A percentile compares a stretch with the other conserved stretches of the same genome.
Evolutionary conservation across 306 rosid species (phyloP).

Genomic region (Cucurbita ficifolia): DNA sequence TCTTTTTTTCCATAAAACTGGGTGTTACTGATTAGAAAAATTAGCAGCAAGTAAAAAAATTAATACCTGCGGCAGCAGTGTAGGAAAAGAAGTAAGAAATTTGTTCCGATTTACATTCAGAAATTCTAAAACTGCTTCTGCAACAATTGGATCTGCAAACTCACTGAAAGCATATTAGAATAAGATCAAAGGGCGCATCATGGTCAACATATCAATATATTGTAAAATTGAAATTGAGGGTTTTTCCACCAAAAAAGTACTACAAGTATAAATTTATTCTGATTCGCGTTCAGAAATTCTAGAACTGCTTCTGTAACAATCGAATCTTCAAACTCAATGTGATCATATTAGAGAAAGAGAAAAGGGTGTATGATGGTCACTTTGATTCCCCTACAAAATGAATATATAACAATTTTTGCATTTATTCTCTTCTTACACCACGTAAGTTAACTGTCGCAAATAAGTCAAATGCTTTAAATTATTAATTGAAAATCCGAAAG

Average conservation of each 20-base stretch:
- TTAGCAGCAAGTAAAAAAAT: background rate
- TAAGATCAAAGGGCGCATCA: slow-evolving; percentile 1
- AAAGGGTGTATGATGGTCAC: background rate
- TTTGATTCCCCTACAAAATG: background rate
- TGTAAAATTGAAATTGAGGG: background rate
- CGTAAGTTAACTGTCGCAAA: background rate
- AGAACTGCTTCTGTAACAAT: slow-evolving; percentile 68
- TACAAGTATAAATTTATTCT: slow-evolving; percentile 40
- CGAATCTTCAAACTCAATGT: slow-evolving; percentile 84
- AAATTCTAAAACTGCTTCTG: slow-evolving; percentile 73
- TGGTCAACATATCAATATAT: background rate
- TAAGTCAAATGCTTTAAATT: background rate
- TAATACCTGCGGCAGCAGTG: slow-evolving; percentile 77
- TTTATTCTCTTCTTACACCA: background rate
- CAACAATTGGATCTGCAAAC: slow-evolving; percentile 83
- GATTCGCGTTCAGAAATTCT: slow-evolving; percentile 59
- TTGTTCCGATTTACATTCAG: slow-evolving; percentile 58
- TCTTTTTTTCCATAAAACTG: background rate
- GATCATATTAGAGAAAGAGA: slow-evolving; percentile 16
- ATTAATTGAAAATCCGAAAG: background rate
- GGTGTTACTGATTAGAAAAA: background rate
- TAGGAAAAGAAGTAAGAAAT: slow-evolving; percentile 54
- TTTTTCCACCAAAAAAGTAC: background rate
- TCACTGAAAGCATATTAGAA: slow-evolving; percentile 49
- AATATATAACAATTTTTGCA: background rate